Evolutionary conservation across 768 basidiomycete genomes (phyloP), one percentile per base, ranked within the genome.

Genomic region (Kwoniella shandongensis): DNA sequence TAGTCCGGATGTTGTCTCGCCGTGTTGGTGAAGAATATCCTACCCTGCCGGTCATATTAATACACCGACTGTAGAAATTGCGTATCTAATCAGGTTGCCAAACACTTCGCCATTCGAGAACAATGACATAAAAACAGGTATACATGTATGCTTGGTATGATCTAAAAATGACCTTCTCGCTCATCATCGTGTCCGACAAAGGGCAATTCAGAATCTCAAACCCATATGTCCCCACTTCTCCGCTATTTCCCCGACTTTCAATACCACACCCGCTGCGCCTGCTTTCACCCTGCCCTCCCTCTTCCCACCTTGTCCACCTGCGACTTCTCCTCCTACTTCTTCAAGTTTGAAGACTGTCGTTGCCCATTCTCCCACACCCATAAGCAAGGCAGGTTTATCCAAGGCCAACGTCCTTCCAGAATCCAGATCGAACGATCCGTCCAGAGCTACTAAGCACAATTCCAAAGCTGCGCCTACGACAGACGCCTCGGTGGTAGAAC

Each of bases 351-450:
- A 87, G 2, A 92, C 79, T 44, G 79, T 80, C 10, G 80, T 79
- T 1, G 87, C 88, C 93, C 92, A 96, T 72, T 93, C 90, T 4
- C 86, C 85, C 1, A 82, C 78, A 1, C 85, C 86, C 22, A 90
- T 76, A 30, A 94, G 67, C 20, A 92, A 76, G 12, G 82, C 79
- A 0, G 88, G 83, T 65, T 90, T 85, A 49, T 93, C 91, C 44
- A 89, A 79, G 13, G 86, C 82, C 35, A 97, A 77, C 1, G 84
- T 81, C 40, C 83, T 81, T 0, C 92, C 94, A 2, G 81, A 84
- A 62, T 98, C 94, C 4, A 88, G 71, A 32, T 89, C 87, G 18
- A 87, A 64, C 41, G 84, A 84, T 0, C 83, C 85, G 69, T 93
- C 88, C 10, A 98, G 78, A 29, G 87, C 80, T 32, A 91, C 79